Base-by-base conservation (phyloP, 495 filamentous ascomycete genomes). In the Penicillium macrosclerotiorum region DNA sequence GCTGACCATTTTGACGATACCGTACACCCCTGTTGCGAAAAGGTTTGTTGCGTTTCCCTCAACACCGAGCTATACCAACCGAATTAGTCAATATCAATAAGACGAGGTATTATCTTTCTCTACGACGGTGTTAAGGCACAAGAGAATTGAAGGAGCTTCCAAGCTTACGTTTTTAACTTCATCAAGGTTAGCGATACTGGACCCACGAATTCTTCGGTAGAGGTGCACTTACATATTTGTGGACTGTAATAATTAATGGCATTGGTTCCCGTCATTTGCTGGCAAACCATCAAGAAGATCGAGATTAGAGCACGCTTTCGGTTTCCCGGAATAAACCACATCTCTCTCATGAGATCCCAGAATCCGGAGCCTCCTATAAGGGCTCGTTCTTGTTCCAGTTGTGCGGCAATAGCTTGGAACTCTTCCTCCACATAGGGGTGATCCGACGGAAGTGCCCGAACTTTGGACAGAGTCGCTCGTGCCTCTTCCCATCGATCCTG, bases 171-270 rank as follows among this genome's bases (percentile, higher is more conserved):
- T 61, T 42, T 58, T 27, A 17, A 61, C 57, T 61, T 32, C 2
- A 17, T 27, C 14, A 49, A 36, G 24, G 18, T 17, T 8, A 35
- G 25, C 26, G 8, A 14, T 34, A 7, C 16, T 3, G 2, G 7
- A 14, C 1, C 27, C 5, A 4, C 1, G 8, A 23, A 2, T 19
- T 23, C 3, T 27, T 24, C 8, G 1, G 13, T 29, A 1, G 1
- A 17, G n/a, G 2, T 1, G 4, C 13, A 68, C 57, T 71, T 60
- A 72, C 89, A 89, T 55, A 91, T 89, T 34, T 79, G 75, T 0
- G 86, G 86, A 3, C 83, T 81, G 60, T 86, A 88, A 59, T 86
- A 85, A 59, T 88, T 88, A 52, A 81, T 81, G 7, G 70, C 80
- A 49, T 84, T 84, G 12, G 77, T 81, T 12, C 76, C 81, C 0